phyloP scores from a whole-genome alignment of 2,329 filamentous ascomycete species.

The Lecanicillium sp. region DNA sequence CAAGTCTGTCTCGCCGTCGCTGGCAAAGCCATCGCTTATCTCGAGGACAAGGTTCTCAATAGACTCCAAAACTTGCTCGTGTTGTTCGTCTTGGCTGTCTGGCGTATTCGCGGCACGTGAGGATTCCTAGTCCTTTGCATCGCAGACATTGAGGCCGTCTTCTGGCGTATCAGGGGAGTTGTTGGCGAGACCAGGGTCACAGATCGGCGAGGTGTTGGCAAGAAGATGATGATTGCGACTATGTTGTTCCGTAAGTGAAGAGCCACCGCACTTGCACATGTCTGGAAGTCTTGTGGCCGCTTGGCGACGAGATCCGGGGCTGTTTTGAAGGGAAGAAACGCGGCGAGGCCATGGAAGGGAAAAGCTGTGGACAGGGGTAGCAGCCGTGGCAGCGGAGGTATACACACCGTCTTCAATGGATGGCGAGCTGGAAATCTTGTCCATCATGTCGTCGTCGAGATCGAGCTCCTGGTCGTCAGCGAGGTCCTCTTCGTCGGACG shows the following conservation, averaged over 20 bases:
- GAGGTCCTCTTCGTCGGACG: slow-evolving; percentile 53
- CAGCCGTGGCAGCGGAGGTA: slow-evolving; percentile 21
- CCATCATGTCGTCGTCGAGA: slow-evolving; percentile 89
- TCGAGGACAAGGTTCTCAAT: too few relatives aligned
- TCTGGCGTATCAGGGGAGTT: too few relatives aligned
- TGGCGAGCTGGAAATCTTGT: slow-evolving; percentile 96
- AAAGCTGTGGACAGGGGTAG: slow-evolving; percentile 17
- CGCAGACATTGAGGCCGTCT: too few relatives aligned
- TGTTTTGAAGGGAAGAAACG: slow-evolving; percentile 31
- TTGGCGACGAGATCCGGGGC: slow-evolving; percentile 22
- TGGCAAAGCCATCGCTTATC: too few relatives aligned
- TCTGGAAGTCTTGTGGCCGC: slow-evolving; percentile 19
- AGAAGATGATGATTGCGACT: slow-evolving; percentile 8
- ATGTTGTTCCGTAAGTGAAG: slow-evolving; percentile 6
- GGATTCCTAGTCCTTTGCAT: too few relatives aligned
- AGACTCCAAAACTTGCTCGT: too few relatives aligned
- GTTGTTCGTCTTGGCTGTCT: too few relatives aligned
- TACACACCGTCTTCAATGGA: slow-evolving; percentile 99
- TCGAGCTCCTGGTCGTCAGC: slow-evolving; percentile 64
- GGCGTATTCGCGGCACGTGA: too few relatives aligned
- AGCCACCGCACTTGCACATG: not conserved
- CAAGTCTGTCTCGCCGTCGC: too few relatives aligned
- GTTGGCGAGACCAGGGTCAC: too few relatives aligned
- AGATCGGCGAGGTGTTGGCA: not conserved
- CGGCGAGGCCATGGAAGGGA: slow-evolving; percentile 30